Evolutionary conservation across 164 flowering plant species (phyloP).

Genomic region (Dillenia suffruticosa): DNA sequence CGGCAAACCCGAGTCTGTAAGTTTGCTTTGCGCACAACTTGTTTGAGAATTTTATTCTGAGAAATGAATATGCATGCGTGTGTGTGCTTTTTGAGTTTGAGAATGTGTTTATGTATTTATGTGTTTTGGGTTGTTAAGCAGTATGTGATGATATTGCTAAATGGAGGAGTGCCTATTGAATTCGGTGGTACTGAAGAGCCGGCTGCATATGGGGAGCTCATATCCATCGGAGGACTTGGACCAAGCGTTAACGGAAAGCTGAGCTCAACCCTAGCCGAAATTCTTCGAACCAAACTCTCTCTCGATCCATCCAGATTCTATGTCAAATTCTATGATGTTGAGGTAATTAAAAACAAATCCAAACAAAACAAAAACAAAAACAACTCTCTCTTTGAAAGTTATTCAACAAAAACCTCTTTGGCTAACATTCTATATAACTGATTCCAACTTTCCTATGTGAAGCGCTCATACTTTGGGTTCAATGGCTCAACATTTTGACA

Average conservation of each 20-base stretch:
- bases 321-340: conserved; percentile 76
- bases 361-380: too few species aligned
- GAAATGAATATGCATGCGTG: background rate
- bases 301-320: conserved; percentile 74
- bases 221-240: conserved; percentile 82
- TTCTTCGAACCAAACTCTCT: conserved; percentile 79
- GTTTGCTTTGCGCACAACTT: conserved; percentile 5
- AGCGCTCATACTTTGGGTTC: conserved; percentile 69
- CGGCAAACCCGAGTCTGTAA: conserved; percentile 92
- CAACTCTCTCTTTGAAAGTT: too few species aligned
- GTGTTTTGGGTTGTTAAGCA: conserved; percentile 11
- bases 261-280: conserved; percentile 80
- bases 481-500: conserved; percentile 68
- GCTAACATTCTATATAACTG: background rate
- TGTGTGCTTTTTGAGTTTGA: background rate
- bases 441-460: conserved; percentile 5
- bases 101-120: background rate
- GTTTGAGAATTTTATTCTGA: conserved; percentile 38
- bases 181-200: conserved; percentile 92
- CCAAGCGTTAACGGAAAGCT: conserved; percentile 80
- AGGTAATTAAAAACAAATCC: conserved; percentile 28
- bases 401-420: background rate
- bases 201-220: conserved; percentile 87
- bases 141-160: conserved; percentile 91
- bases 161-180: conserved; percentile 83